A percentile compares a stretch with the other conserved stretches of the same genome.
These are phyloP conservation scores for Henckelia pumila DNA, from an alignment of 257 asterid species.

Conservation along the genomic window DNA sequence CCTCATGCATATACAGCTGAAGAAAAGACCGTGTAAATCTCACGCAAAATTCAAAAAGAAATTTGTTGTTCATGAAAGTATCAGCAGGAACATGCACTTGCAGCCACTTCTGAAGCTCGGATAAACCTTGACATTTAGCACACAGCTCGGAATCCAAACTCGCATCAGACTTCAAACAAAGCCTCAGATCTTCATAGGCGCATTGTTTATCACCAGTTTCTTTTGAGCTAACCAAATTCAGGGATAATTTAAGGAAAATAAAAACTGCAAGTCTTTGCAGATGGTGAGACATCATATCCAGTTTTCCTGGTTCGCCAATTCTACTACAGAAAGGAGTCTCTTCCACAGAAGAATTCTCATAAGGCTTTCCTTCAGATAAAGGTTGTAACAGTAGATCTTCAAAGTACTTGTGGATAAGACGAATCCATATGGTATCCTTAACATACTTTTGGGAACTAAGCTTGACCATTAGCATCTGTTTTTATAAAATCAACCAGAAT, in stretches of 20 bases:
- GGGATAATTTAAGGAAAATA: constrained; percentile 67
- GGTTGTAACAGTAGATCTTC: constrained; percentile 58
- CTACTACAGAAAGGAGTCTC: constrained; percentile 73
- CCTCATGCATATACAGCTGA: constrained; percentile 88
- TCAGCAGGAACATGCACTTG: constrained; percentile 49
- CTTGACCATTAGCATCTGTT: constrained; percentile 76
- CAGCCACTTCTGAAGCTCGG: constrained; percentile 70
- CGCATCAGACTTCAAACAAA: constrained; percentile 27
- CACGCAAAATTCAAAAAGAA: constrained; percentile 40
- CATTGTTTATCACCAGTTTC: constrained; percentile 29
- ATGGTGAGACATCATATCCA: constrained; percentile 41
- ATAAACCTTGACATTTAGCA: constrained; percentile 38
- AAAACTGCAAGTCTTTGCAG: constrained; percentile 68
- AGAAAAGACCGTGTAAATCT: constrained; percentile 63
- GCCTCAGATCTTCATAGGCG: constrained; percentile 25
- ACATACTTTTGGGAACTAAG: constrained; percentile 42
- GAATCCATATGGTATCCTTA: constrained; percentile 58
- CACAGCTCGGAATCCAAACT: constrained; percentile 32
- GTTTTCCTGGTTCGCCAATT: constrained; percentile 36
- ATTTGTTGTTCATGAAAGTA: constrained; percentile 37
- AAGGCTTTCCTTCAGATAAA: constrained; percentile 36
- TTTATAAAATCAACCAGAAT: too few relatives aligned
- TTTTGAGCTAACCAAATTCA: constrained; percentile 37
- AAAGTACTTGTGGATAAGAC: constrained; percentile 60
- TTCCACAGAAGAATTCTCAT: constrained; percentile 46